Conservation (phyloP, 2,329 filamentous ascomycete genomes). For the Sporothrix inflata region DNA sequence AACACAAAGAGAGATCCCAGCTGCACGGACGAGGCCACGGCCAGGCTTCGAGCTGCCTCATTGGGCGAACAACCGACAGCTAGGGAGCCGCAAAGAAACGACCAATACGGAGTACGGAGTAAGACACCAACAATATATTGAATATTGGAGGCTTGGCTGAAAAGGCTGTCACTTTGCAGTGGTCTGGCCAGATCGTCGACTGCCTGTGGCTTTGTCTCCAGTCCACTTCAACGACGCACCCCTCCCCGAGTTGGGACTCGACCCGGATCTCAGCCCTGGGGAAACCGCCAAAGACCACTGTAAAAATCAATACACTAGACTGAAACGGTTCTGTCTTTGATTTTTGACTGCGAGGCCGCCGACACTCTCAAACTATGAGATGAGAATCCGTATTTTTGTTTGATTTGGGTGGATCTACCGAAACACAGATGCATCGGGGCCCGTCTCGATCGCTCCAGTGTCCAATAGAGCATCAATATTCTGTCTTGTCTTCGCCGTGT, state of each 20-base stretch:
- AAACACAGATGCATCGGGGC: constrained; percentile 5
- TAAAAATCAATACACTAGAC: constrained; percentile 1
- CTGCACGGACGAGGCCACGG: neutral
- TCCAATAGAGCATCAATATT: neutral
- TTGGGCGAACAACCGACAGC: neutral
- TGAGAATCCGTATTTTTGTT: neutral
- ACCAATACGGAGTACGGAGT: neutral
- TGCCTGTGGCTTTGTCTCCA: neutral
- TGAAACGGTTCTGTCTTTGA: neutral
- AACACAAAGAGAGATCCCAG: neutral
- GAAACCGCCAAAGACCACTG: neutral
- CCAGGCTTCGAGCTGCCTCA: neutral
- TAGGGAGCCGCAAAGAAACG: neutral
- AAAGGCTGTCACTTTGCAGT: neutral
- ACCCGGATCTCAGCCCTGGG: constrained; percentile 11
- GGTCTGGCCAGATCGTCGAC: neutral
- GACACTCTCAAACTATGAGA: neutral
- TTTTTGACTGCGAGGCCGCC: neutral
- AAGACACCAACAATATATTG: too few relatives aligned
- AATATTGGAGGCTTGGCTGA: neutral
- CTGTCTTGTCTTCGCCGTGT: neutral
- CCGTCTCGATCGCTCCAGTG: constrained; percentile 10
- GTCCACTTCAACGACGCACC: neutral
- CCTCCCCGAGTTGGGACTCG: neutral
- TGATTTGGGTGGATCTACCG: neutral